Evolutionary conservation across 2,329 filamentous ascomycete genomes (phyloP).

Genomic region (Lachnellula suecica): DNA sequence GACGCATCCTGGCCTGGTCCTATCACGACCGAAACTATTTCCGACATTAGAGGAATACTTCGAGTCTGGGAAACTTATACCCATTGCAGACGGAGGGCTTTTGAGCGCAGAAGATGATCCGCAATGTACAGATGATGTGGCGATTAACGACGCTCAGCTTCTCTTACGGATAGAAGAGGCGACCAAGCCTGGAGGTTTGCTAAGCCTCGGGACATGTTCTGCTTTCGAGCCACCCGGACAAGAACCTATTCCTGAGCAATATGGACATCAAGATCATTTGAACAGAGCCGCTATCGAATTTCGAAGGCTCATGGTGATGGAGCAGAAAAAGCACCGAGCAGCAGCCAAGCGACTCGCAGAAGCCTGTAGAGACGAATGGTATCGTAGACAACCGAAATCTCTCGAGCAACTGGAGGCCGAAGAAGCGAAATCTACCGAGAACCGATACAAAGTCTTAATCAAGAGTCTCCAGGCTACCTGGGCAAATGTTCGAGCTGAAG

Average conservation of each 20-base stretch:
- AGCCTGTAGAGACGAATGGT: constrained; percentile 75
- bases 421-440: constrained; percentile 63
- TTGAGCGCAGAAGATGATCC: constrained; percentile 56
- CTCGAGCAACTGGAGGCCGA: constrained; percentile 81
- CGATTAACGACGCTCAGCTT: constrained; percentile 66
- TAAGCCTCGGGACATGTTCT: constrained; percentile 70
- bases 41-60: constrained; percentile 59
- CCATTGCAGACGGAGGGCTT: constrained; percentile 56
- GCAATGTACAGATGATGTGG: constrained; percentile 59
- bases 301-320: constrained; percentile 73
- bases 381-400: constrained; percentile 70
- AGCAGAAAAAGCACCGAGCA: constrained; percentile 75
- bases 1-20: constrained; percentile 58
- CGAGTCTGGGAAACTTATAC: constrained; percentile 46
- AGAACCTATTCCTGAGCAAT: constrained; percentile 74
- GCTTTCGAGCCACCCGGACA: constrained; percentile 71
- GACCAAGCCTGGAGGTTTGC: constrained; percentile 69
- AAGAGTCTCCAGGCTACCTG: constrained; percentile 56
- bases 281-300: constrained; percentile 78
- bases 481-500: constrained; percentile 62
- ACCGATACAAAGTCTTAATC: constrained; percentile 71
- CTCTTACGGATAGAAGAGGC: constrained; percentile 71
- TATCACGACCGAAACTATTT: constrained; percentile 50
- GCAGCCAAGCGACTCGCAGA: constrained; percentile 78
- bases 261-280: constrained; percentile 85